Conservation (phyloP, 345 rosid genomes). For the Eutrema japonicum region DNA sequence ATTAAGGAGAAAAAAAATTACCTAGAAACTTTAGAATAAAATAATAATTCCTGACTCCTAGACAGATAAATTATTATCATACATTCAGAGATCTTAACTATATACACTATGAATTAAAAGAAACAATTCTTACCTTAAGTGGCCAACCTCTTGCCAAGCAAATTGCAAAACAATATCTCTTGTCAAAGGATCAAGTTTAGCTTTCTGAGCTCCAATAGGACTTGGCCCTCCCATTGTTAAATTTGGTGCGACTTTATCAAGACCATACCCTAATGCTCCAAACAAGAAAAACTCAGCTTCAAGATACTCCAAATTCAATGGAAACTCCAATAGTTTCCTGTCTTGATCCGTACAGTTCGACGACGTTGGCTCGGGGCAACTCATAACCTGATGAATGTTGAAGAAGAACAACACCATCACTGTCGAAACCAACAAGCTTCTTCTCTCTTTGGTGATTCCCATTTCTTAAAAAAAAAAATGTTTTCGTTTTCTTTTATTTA, state of each 20-base stretch:
- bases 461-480: neutral
- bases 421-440: constrained; percentile 19
- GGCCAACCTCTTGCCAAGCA: constrained; percentile 92
- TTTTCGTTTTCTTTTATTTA: constrained; percentile 5
- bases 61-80: neutral
- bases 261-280: constrained; percentile 76
- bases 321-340: constrained; percentile 65
- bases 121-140: constrained; percentile 58
- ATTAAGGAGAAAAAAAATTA: no score
- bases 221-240: constrained; percentile 71
- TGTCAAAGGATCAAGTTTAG: constrained; percentile 60
- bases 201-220: constrained; percentile 69
- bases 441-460: constrained; percentile 21
- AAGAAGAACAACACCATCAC: constrained; percentile 34
- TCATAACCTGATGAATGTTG: constrained; percentile 35
- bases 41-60: no score
- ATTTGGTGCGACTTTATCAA: constrained; percentile 69
- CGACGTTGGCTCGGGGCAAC: neutral
- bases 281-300: constrained; percentile 91
- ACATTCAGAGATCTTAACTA: neutral
- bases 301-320: constrained; percentile 81
- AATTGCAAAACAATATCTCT: constrained; percentile 72
- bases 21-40: no score
- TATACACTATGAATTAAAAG: neutral
- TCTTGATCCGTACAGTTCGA: constrained; percentile 35